Percentiles rank a stretch among this genome's conserved stretches.
Evolutionary conservation across 495 filamentous ascomycete species (phyloP).

Genomic region (Niebla homalea): DNA sequence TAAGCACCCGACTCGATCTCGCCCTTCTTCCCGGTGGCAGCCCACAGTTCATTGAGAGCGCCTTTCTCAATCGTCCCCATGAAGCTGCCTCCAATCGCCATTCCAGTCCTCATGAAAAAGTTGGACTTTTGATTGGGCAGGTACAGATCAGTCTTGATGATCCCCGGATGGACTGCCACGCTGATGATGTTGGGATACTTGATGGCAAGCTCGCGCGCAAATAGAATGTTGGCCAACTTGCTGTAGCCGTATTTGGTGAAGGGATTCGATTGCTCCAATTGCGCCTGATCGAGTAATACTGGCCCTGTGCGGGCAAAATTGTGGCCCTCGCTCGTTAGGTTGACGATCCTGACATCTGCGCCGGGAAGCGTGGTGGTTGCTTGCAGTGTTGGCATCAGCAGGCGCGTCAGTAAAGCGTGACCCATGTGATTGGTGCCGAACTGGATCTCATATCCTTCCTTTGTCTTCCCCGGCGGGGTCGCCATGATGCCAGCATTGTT

Average conservation of each 20-base stretch:
- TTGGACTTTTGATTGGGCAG: conserved; percentile 18
- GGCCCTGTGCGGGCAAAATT: conserved; percentile 23
- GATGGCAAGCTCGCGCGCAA: conserved; percentile 42
- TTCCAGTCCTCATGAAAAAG: conserved; percentile 14
- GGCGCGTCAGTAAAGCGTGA: conserved; percentile 49
- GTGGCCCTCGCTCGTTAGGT: conserved; percentile 30
- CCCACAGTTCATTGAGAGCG: conserved; percentile 45
- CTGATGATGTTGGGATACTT: conserved; percentile 42
- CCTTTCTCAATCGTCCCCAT: conserved; percentile 29
- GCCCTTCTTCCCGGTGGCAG: conserved; percentile 24
- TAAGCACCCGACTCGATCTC: conserved; percentile 38
- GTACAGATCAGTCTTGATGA: conserved; percentile 44
- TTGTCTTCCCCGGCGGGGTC: conserved; percentile 29
- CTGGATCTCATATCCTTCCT: conserved; percentile 57
- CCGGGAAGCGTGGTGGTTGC: conserved; percentile 29
- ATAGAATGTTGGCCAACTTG: conserved; percentile 63
- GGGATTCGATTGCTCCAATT: conserved; percentile 19
- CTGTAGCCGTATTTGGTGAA: conserved; percentile 46
- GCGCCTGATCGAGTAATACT: conserved; percentile 20
- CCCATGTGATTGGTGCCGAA: conserved; percentile 63
- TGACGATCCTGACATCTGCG: conserved; percentile 33
- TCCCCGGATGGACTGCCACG: conserved; percentile 53
- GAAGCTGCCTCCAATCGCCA: conserved; percentile 12
- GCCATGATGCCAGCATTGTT: conserved; percentile 62
- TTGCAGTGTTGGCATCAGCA: conserved; percentile 46